phyloP scores from a whole-genome alignment of 176 grass and related monocot genomes.

The Otatea glauca region DNA sequence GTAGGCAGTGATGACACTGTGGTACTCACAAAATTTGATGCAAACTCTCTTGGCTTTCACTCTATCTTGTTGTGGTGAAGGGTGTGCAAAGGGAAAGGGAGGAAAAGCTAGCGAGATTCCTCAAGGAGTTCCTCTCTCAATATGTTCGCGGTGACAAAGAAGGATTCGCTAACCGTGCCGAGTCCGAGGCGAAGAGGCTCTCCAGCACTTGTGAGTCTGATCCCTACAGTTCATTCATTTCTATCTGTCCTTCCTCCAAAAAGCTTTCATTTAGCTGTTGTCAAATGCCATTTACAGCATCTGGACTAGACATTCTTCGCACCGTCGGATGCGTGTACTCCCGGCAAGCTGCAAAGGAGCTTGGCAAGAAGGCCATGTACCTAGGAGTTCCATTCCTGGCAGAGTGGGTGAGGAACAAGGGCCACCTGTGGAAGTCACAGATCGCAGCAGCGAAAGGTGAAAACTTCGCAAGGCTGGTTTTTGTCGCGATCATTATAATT shows the following conservation, averaged over 20 bases:
- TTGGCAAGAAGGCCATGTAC: conserved; percentile 96
- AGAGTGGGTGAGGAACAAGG: conserved; percentile 99
- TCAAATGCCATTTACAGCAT: conserved; percentile 61
- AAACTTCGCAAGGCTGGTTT: conserved; percentile 19
- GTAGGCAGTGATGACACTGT: not conserved
- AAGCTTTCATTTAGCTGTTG: not conserved
- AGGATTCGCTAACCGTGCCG: conserved; percentile 64
- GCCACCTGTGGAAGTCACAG: conserved; percentile 97
- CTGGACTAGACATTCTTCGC: conserved; percentile 78
- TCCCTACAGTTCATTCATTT: not conserved
- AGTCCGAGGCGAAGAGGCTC: conserved; percentile 83
- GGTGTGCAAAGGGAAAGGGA: conserved; percentile 89
- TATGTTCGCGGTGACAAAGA: conserved; percentile 76
- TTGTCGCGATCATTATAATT: conserved; percentile 36
- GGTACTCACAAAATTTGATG: not conserved
- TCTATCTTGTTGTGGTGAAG: conserved; percentile 54
- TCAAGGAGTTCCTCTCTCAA: conserved; percentile 85
- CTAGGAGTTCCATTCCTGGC: conserved; percentile 91
- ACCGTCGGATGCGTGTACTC: conserved; percentile 94
- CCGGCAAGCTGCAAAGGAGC: conserved; percentile 91
- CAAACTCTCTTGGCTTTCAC: not conserved
- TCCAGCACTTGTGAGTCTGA: conserved; percentile 66
- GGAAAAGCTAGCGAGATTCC: conserved; percentile 85
- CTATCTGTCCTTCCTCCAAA: not conserved
- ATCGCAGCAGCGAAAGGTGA: conserved; percentile 93